Evolutionary conservation across 163 green algal species (phyloP), one percentile per base, ranked within the genome.

Genomic region (Botryococcus braunii): DNA sequence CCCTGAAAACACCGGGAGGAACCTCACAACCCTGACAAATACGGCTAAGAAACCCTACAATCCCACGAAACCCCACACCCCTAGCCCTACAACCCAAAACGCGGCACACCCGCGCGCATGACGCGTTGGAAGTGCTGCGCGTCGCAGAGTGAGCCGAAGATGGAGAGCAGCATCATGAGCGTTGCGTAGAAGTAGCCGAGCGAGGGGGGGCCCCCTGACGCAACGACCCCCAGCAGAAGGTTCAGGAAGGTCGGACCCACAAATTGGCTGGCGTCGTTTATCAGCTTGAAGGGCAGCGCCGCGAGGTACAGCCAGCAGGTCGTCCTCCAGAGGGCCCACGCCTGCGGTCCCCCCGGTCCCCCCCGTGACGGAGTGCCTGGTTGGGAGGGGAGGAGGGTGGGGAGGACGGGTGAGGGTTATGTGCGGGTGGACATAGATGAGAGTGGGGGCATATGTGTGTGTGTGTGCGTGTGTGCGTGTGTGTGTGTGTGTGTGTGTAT

Each of bases 101-200:
- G 61, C 55, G 5, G 9, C 49, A 2, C 39, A 71, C 83, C 85
- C 25, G 82, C 83, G 5, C 83, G 74, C 77, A 87, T 85, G 29
- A 84, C 75, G 6, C 69, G 73, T 68, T 88, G 79, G 62, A 92
- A 92, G 68, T 93, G 88, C 78, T 92, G 83, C 62, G 85, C 84
- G 74, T 94, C 87, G 2, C 59, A 69, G 3, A 92, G 39, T 7
- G 80, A 81, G 6, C 86, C 88, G 1, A 74, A 38, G 6, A 86
- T 7, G 5, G 85, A 72, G 38, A 79, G 78, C 0, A 66, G 21
- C 52, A 92, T 79, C 78, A 95, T 85, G 31, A 74, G 40, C 1
- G 52, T 37, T 0, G 77, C 72, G 27, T 84, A 79, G 23, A 60
- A 37, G 65, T 86, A 91, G 17, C 79, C 79, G 2, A 62, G 34